Evolutionary conservation across 441 rosid genomes (phyloP).

Genomic region (Macaranga tanarius): DNA sequence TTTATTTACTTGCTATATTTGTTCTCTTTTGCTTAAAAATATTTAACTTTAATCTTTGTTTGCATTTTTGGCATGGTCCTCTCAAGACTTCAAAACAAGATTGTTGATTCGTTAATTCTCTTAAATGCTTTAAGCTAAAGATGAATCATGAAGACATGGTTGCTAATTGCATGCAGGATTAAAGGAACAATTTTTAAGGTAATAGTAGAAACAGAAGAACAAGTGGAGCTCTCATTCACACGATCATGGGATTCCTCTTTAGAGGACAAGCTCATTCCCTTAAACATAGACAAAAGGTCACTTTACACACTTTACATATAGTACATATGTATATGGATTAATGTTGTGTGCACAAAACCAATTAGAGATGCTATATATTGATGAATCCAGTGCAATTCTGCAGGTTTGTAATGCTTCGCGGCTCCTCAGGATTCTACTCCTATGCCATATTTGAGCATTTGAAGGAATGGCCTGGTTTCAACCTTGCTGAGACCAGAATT

Average conservation of each 20-base stretch:
- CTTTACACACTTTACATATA: too few relatives aligned
- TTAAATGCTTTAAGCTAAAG: conserved; percentile 3
- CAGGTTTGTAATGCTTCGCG: conserved; percentile 71
- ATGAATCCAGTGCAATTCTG: neutral
- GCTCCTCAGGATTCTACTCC: conserved; percentile 67
- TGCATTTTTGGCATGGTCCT: neutral
- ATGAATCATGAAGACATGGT: conserved; percentile 20
- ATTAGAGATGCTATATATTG: neutral
- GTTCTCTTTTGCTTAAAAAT: neutral
- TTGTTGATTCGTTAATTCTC: neutral
- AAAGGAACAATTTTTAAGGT: conserved; percentile 66
- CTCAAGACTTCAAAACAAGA: neutral
- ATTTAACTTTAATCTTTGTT: neutral
- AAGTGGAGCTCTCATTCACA: conserved; percentile 75
- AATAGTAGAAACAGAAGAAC: conserved; percentile 62
- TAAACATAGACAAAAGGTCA: conserved; percentile 81
- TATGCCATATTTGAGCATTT: conserved; percentile 72
- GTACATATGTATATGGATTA: too few relatives aligned
- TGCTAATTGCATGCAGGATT: conserved; percentile 49
- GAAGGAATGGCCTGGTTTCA: conserved; percentile 73
- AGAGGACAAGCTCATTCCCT: conserved; percentile 50
- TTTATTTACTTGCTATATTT: neutral
- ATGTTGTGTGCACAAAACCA: neutral
- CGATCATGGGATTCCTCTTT: conserved; percentile 69
- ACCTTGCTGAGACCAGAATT: conserved; percentile 69